Conservation (phyloP, 345 rosid genomes). For the Salix viminalis region DNA sequence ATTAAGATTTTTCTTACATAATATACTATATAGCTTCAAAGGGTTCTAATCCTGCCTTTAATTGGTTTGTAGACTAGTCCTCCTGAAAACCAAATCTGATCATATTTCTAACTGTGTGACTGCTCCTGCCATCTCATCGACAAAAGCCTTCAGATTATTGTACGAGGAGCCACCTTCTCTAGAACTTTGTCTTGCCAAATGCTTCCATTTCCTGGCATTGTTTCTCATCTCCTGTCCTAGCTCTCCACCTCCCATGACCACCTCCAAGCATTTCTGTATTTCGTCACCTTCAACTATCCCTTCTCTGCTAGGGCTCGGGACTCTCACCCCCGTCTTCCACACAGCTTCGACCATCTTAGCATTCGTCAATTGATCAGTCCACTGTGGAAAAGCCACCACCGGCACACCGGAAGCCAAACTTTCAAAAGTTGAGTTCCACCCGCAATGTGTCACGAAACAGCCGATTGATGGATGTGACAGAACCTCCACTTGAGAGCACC, state of each 20-base stretch:
- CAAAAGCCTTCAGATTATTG: constrained; percentile 23
- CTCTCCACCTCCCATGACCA: constrained; percentile 31
- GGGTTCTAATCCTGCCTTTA: background rate
- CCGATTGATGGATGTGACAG: constrained; percentile 33
- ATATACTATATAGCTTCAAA: background rate
- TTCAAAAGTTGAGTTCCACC: constrained; percentile 43
- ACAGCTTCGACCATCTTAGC: constrained; percentile 36
- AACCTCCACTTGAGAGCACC: constrained; percentile 47
- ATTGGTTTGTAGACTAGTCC: background rate
- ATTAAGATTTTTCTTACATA: background rate
- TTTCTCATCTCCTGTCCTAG: constrained; percentile 21
- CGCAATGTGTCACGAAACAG: constrained; percentile 46
- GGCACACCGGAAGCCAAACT: constrained; percentile 38
- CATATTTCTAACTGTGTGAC: background rate
- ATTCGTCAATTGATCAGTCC: constrained; percentile 36
- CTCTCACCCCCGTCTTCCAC: constrained; percentile 32
- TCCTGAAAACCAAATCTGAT: background rate
- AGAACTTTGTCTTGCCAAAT: constrained; percentile 27
- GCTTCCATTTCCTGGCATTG: constrained; percentile 35
- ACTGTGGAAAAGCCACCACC: constrained; percentile 35
- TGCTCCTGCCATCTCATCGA: constrained; percentile 13
- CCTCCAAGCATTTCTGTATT: constrained; percentile 30
- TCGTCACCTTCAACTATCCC: constrained; percentile 28
- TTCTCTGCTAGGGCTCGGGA: background rate
- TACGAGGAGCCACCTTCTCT: constrained; percentile 27